Evolutionary conservation across 345 rosid genomes (phyloP).

Genomic region (Cardamine occulta): DNA sequence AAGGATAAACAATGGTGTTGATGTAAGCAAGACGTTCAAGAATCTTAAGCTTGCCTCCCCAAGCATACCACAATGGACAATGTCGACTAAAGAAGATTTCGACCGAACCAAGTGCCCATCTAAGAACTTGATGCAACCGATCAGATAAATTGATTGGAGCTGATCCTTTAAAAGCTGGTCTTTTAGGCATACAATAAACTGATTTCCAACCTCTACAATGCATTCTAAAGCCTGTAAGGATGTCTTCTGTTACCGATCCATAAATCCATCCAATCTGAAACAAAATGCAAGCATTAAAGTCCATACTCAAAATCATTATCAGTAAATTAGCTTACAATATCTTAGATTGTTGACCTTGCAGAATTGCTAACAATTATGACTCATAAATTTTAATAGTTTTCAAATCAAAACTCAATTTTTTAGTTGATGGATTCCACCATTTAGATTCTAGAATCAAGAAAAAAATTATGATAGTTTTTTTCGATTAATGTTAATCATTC

Average conservation of each 20-base stretch:
- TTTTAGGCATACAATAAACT: conserved; percentile 78
- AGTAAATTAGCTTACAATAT: too few species aligned
- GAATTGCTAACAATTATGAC: too few species aligned
- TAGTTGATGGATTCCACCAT: too few species aligned
- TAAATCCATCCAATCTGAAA: conserved; percentile 95
- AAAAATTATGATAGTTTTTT: too few species aligned
- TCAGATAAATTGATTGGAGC: conserved; percentile 97
- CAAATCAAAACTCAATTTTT: too few species aligned
- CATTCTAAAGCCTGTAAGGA: conserved; percentile 91
- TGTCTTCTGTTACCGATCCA: conserved; percentile 92
- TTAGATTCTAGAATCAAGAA: too few species aligned
- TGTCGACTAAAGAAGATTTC: conserved; percentile 96
- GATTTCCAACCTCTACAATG: conserved; percentile 99
- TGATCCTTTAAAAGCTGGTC: conserved; percentile 92
- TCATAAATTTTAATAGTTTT: too few species aligned
- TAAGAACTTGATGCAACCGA: conserved; percentile 87
- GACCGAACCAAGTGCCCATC: conserved; percentile 97
- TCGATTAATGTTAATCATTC: too few species aligned
- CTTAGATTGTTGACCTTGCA: too few species aligned
- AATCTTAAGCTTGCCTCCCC: conserved; percentile 88
- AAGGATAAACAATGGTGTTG: conserved; percentile 94
- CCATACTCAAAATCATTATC: not conserved
- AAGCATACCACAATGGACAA: conserved; percentile 94
- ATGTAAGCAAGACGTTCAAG: conserved; percentile 89
- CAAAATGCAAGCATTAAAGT: not conserved